These are phyloP conservation scores for Aphanomyces cochlioides DNA, from an alignment of 352 stramenopile genomes.

Conservation along the genomic window DNA sequence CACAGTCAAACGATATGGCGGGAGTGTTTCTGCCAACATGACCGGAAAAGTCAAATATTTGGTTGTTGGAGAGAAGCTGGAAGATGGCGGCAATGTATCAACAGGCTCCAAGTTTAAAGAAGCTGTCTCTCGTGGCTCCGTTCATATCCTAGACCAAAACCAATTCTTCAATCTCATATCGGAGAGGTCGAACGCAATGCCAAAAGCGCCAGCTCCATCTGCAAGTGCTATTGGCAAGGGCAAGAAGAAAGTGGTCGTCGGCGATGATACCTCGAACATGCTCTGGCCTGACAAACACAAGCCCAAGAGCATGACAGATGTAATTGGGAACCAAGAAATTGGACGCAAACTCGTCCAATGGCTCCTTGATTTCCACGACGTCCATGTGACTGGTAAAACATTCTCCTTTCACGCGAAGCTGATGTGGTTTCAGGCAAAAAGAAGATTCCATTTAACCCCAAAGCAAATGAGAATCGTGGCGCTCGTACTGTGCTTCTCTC, in stretches of 20 bases:
- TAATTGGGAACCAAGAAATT: slow-evolving; percentile 92
- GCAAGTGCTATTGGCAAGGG: slow-evolving; percentile 23
- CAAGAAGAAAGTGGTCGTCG: slow-evolving; percentile 61
- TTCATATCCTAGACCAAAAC: slow-evolving; percentile 80
- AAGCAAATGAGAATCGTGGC: slow-evolving; percentile 82
- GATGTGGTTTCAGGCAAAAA: slow-evolving; percentile 43
- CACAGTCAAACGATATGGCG: slow-evolving; percentile 75
- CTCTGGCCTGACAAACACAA: slow-evolving; percentile 98
- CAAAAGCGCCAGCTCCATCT: slow-evolving; percentile 41
- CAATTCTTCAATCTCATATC: slow-evolving; percentile 85
- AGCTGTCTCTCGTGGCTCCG: slow-evolving; percentile 66
- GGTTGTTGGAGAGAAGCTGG: slow-evolving; percentile 59
- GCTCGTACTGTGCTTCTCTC: slow-evolving; percentile 94
- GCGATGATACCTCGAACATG: slow-evolving; percentile 39
- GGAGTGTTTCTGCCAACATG: slow-evolving; percentile 55
- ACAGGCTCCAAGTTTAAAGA: slow-evolving; percentile 87
- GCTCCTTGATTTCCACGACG: slow-evolving; percentile 73
- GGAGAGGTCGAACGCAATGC: slow-evolving; percentile 54
- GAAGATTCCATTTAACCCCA: slow-evolving; percentile 70
- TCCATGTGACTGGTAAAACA: slow-evolving; percentile 60
- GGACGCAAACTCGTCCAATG: slow-evolving; percentile 85
- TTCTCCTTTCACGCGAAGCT: slow-evolving; percentile 8
- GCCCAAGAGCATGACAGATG: slow-evolving; percentile 84
- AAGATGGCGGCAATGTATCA: slow-evolving; percentile 60
- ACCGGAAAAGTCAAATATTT: slow-evolving; percentile 75